Evolutionary conservation across 495 filamentous ascomycete genomes (phyloP).

Genomic region (Lepidopterella palustris): DNA sequence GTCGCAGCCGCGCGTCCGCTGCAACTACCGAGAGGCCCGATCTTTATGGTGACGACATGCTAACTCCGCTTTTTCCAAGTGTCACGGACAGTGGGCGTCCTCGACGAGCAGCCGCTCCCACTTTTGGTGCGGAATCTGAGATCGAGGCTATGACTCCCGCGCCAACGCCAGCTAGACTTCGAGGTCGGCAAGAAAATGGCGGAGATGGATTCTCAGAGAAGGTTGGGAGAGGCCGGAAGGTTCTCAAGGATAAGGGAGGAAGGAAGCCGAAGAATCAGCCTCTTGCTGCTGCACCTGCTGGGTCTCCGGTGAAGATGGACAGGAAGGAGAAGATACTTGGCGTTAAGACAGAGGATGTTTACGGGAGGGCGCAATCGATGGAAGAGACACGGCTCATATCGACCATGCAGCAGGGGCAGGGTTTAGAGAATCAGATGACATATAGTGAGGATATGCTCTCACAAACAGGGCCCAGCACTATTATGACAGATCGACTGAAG

Average conservation of each 20-base stretch:
- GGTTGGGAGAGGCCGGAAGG: constrained; percentile 24
- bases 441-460: constrained; percentile 12
- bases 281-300: constrained; percentile 32
- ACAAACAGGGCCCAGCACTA: constrained; percentile 7
- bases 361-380: constrained; percentile 2
- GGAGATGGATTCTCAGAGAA: constrained; percentile 30
- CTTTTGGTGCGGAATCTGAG: constrained; percentile 53
- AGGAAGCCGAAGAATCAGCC: constrained; percentile 31
- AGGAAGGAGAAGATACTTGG: constrained; percentile 20
- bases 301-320: constrained; percentile 29
- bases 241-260: constrained; percentile 28
- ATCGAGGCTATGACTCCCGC: constrained; percentile 36
- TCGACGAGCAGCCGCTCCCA: constrained; percentile 62
- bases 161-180: constrained; percentile 31
- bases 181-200: constrained; percentile 16
- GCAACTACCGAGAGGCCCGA: constrained; percentile 48
- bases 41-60: constrained; percentile 20
- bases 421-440: constrained; percentile 17
- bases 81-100: constrained; percentile 66
- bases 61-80: constrained; percentile 31
- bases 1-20: constrained; percentile 44
- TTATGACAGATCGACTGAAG: constrained; percentile 17
- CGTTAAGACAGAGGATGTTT: constrained; percentile 21
- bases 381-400: constrained; percentile 11
- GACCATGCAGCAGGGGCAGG: not conserved